Evolutionary conservation across 352 stramenopile species (phyloP).

Genomic region (Pythium phragmitis): DNA sequence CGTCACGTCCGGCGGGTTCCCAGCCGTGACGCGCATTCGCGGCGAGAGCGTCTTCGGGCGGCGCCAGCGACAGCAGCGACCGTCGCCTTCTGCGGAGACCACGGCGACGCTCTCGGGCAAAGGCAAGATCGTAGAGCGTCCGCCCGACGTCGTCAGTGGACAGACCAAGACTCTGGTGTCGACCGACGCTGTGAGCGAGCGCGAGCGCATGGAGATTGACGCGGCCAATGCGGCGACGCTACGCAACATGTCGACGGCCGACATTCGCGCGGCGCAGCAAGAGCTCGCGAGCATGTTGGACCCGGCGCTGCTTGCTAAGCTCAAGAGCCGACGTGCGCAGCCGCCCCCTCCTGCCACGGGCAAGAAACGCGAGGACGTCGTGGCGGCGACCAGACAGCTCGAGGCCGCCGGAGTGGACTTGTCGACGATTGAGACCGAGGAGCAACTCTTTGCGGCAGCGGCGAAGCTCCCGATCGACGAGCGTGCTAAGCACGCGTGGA

Average conservation of each 20-base stretch:
- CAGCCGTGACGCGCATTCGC: conserved; percentile 38
- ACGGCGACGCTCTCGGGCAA: conserved; percentile 24
- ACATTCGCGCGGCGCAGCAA: conserved; percentile 74
- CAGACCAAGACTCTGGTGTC: background rate
- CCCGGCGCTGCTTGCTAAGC: conserved; percentile 60
- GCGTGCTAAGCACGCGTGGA: conserved; percentile 79
- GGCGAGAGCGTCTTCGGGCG: conserved; percentile 75
- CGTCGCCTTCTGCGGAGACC: background rate
- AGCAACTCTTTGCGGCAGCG: conserved; percentile 47
- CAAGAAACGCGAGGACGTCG: conserved; percentile 11
- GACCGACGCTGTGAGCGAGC: conserved; percentile 20
- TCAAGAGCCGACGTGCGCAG: conserved; percentile 37
- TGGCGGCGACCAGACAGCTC: conserved; percentile 10
- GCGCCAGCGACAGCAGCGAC: conserved; percentile 34
- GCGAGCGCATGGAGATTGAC: conserved; percentile 58
- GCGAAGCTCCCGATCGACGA: conserved; percentile 60
- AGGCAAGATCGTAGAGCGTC: conserved; percentile 26
- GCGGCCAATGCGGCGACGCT: conserved; percentile 53
- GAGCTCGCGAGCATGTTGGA: conserved; percentile 62
- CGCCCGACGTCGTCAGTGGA: conserved; percentile 9
- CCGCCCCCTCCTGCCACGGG: background rate
- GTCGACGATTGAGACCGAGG: conserved; percentile 58
- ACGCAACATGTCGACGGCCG: conserved; percentile 56
- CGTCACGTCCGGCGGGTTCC: conserved; percentile 53
- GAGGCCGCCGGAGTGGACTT: conserved; percentile 35